These are phyloP conservation scores for Pyrenochaeta sp. DNA, from an alignment of 2,329 filamentous ascomycete species.

Conservation along the genomic window DNA sequence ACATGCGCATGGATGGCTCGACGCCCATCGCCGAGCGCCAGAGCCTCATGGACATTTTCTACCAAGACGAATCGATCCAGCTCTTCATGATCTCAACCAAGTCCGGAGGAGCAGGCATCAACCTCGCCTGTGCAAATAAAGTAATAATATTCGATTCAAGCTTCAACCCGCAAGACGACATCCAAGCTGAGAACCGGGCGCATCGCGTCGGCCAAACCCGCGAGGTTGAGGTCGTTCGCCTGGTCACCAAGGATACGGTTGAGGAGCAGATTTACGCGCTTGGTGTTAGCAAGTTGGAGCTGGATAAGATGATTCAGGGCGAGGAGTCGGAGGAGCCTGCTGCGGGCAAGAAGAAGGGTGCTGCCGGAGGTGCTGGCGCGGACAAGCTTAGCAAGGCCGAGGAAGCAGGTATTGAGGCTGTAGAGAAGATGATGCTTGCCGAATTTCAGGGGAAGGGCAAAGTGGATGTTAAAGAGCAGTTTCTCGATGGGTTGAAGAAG, in stretches of 20 bases:
- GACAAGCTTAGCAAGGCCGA: conserved; percentile 48
- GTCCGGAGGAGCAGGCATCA: conserved; percentile 95
- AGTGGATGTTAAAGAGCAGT: conserved; percentile 52
- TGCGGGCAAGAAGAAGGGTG: conserved; percentile 29
- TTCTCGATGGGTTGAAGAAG: conserved; percentile 50
- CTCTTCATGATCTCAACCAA: conserved; percentile 94
- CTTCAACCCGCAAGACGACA: conserved; percentile 98
- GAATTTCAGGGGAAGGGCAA: conserved; percentile 21
- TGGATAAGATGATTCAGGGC: conserved; percentile 77
- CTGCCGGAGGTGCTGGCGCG: conserved; percentile 16
- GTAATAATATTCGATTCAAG: conserved; percentile 96
- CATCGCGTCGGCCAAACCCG: conserved; percentile 92
- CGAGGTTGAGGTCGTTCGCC: conserved; percentile 86
- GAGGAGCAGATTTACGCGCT: conserved; percentile 93
- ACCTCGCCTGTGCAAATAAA: conserved; percentile 94
- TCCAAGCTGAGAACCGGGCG: conserved; percentile 97
- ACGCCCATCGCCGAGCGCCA: conserved; percentile 86
- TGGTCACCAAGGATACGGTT: conserved; percentile 82
- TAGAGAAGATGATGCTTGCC: conserved; percentile 52
- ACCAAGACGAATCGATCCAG: conserved; percentile 75
- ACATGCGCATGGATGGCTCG: conserved; percentile 84
- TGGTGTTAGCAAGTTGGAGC: conserved; percentile 89
- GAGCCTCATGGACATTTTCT: conserved; percentile 86
- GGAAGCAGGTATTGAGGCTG: conserved; percentile 41
- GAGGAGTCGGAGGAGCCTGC: conserved; percentile 57